phyloP scores from a whole-genome alignment of 2,329 filamentous ascomycete genomes.

The Elsinoe fawcettii region DNA sequence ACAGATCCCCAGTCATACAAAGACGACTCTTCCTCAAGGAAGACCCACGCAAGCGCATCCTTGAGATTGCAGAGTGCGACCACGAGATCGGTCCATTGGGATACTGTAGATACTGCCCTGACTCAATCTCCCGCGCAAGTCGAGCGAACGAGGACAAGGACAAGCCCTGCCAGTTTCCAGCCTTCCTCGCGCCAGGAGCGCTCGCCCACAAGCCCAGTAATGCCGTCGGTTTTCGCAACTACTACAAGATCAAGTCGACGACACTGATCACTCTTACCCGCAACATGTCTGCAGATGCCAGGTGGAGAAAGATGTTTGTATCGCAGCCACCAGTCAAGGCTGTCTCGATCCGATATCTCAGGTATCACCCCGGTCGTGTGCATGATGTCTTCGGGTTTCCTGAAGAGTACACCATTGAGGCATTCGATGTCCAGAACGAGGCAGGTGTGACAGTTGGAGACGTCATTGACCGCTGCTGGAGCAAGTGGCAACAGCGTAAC shows the following conservation, averaged over 20 bases:
- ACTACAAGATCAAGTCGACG: no score
- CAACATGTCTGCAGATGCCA: no score
- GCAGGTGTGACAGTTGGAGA: not conserved
- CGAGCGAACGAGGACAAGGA: not conserved
- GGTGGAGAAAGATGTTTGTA: no score
- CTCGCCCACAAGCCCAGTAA: not conserved
- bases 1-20: not conserved
- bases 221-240: no score
- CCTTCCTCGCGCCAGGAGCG: not conserved
- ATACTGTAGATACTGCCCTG: not conserved
- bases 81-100: not conserved
- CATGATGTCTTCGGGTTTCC: no score
- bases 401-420: no score
- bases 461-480: not conserved
- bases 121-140: no score
- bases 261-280: no score
- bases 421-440: not conserved
- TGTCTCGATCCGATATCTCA: no score
- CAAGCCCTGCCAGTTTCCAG: not conserved
- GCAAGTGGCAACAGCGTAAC: not conserved
- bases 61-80: not conserved
- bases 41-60: not conserved
- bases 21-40: not conserved
- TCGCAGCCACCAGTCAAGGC: no score
- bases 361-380: no score